Percentiles rank a stretch among this genome's conserved stretches.
Conservation (phyloP, 306 rosid genomes). For the Sphenostylis stenocarpa region DNA sequence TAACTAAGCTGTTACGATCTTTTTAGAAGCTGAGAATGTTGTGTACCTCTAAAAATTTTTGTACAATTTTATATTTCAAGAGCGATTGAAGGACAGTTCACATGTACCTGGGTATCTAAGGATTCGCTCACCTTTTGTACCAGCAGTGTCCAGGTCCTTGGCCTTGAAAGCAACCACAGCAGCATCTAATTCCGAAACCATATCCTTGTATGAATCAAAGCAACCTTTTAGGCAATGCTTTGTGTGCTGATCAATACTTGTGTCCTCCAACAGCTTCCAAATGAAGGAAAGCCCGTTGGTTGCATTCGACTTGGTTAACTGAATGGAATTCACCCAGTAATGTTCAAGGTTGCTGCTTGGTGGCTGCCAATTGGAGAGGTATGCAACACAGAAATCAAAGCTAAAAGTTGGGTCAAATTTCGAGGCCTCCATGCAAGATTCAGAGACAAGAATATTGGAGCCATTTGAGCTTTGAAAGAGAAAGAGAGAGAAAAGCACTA, state of each 20-base stretch:
- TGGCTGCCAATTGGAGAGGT: constrained; percentile 36
- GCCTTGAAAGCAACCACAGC: constrained; percentile 46
- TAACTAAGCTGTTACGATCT: too few species aligned
- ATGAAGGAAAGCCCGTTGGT: constrained; percentile 41
- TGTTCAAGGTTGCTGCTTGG: constrained; percentile 32
- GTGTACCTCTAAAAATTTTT: too few species aligned
- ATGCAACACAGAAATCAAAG: constrained; percentile 51
- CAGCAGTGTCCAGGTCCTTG: constrained; percentile 32
- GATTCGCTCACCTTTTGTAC: constrained; percentile 27
- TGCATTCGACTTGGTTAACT: constrained; percentile 47
- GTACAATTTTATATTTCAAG: too few species aligned
- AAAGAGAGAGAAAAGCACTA: constrained; percentile 10
- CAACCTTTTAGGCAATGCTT: constrained; percentile 48
- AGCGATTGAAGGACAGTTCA: constrained; percentile 66
- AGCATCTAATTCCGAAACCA: constrained; percentile 25
- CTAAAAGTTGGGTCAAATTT: constrained; percentile 48
- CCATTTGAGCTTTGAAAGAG: constrained; percentile 22
- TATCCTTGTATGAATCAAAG: constrained; percentile 49
- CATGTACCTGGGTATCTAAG: constrained; percentile 56
- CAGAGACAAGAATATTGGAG: constrained; percentile 25
- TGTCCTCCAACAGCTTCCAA: constrained; percentile 34
- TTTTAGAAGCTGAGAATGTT: too few species aligned
- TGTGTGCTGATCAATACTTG: neutral
- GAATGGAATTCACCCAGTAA: constrained; percentile 39
- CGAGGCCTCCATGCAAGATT: constrained; percentile 54